phyloP scores from a whole-genome alignment of 108 stramenopile species.

The Pseudonitzschia pungens region DNA sequence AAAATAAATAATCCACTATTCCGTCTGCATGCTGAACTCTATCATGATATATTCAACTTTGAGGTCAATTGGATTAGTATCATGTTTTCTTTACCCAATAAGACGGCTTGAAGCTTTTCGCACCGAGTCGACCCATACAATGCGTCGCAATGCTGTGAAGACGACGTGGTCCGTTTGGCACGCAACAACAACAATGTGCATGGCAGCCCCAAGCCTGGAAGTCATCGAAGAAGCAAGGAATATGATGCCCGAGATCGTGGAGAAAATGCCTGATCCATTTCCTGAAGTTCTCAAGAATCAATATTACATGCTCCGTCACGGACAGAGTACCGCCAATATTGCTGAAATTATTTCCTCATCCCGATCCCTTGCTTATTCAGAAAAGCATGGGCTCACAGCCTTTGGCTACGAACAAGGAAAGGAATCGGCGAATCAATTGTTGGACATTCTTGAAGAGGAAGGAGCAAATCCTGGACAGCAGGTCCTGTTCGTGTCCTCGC shows the following conservation, averaged over 20 bases:
- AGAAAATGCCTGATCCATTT: slow-evolving; percentile 58
- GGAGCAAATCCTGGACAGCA: slow-evolving; percentile 25
- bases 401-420: slow-evolving; percentile 70
- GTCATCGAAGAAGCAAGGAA: slow-evolving; percentile 31
- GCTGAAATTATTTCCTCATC: slow-evolving; percentile 76
- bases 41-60: neutral
- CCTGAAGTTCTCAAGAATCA: slow-evolving; percentile 54
- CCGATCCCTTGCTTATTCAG: slow-evolving; percentile 65
- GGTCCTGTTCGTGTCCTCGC: slow-evolving; percentile 71
- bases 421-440: slow-evolving; percentile 49
- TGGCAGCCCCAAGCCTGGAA: neutral
- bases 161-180: neutral
- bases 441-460: slow-evolving; percentile 29
- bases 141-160: neutral
- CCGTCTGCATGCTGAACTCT: too few species aligned
- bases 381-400: slow-evolving; percentile 70
- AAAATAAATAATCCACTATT: too few species aligned
- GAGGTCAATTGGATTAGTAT: neutral
- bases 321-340: slow-evolving; percentile 78
- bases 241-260: slow-evolving; percentile 45
- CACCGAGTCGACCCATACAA: neutral
- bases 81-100: slow-evolving; percentile 1
- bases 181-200: neutral
- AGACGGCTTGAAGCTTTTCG: slow-evolving; percentile 1
- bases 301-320: slow-evolving; percentile 79